A percentile compares a stretch with the other conserved stretches of the same genome.
Evolutionary conservation across 768 basidiomycete species (phyloP).

Genomic region (Suillus subluteus): DNA sequence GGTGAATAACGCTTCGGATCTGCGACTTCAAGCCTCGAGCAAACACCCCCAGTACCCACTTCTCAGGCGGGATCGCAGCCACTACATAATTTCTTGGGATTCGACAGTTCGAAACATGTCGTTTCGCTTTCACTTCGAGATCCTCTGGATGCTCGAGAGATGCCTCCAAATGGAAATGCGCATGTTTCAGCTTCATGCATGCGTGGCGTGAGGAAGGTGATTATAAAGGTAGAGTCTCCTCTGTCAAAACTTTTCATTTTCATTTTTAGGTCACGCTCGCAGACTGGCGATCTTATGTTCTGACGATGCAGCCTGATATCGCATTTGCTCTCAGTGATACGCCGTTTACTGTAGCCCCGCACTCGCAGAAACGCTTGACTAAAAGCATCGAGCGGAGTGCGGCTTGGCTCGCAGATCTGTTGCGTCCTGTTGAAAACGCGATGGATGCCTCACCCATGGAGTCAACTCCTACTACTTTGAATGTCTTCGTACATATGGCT

Average conservation of each 20-base stretch:
- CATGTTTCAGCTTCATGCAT: slow-evolving; percentile 60
- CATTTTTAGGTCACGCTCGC: slow-evolving; percentile 52
- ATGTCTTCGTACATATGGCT: slow-evolving; percentile 70
- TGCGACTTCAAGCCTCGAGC: too few species aligned
- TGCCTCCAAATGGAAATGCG: slow-evolving; percentile 72
- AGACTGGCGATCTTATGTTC: slow-evolving; percentile 59
- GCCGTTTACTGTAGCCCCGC: slow-evolving; percentile 63
- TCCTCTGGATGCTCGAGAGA: slow-evolving; percentile 52
- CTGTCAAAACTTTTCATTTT: slow-evolving; percentile 5
- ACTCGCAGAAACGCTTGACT: slow-evolving; percentile 77
- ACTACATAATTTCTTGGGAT: too few species aligned
- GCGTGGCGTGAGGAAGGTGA: slow-evolving; percentile 73
- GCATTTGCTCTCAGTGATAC: slow-evolving; percentile 73
- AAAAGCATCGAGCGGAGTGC: slow-evolving; percentile 75
- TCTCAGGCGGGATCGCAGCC: too few species aligned
- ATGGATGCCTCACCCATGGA: background rate
- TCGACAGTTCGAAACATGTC: too few species aligned
- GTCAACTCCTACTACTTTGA: slow-evolving; percentile 25
- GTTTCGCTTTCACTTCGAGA: too few species aligned
- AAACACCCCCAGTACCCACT: too few species aligned
- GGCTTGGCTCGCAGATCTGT: slow-evolving; percentile 63
- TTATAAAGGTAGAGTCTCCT: slow-evolving; percentile 15
- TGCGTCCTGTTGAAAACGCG: slow-evolving; percentile 37
- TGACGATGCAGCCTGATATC: slow-evolving; percentile 65
- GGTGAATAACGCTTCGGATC: background rate